Conservation (phyloP, 495 filamentous ascomycete genomes). For the Xylaria palmicola region DNA sequence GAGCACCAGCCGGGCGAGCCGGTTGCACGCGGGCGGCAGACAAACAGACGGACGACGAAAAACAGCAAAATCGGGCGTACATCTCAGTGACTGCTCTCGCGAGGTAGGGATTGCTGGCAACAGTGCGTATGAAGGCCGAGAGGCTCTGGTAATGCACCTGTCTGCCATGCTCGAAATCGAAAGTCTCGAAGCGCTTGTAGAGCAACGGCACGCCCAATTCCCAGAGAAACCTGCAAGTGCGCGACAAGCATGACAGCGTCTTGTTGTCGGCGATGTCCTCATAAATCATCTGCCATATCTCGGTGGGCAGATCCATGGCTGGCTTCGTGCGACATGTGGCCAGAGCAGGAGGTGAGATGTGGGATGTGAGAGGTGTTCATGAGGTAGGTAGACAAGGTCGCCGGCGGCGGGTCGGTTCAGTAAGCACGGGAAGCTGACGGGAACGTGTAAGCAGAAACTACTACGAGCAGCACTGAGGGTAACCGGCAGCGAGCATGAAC, state of each 20-base stretch:
- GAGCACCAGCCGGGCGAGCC: neutral
- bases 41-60: neutral
- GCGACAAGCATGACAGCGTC: conserved; percentile 12
- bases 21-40: neutral
- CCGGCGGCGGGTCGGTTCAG: no score
- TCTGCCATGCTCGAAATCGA: conserved; percentile 1
- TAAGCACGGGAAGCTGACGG: neutral
- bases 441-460: neutral
- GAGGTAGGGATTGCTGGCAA: conserved; percentile 13
- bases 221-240: conserved; percentile 16
- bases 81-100: conserved; percentile 14
- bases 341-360: neutral
- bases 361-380: neutral
- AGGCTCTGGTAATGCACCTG: conserved; percentile 12
- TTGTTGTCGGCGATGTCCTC: conserved; percentile 13
- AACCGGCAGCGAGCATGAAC: neutral
- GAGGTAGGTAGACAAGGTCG: neutral
- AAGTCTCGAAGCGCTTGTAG: conserved; percentile 14
- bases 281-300: conserved; percentile 22
- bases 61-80: neutral
- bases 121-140: conserved; percentile 13
- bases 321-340: neutral
- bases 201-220: conserved; percentile 12
- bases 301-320: conserved; percentile 17
- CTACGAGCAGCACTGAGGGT: neutral